Evolutionary conservation across 2,329 filamentous ascomycete species (phyloP), one percentile per base, ranked within the genome.

Genomic region (Huntiella abstrusa): DNA sequence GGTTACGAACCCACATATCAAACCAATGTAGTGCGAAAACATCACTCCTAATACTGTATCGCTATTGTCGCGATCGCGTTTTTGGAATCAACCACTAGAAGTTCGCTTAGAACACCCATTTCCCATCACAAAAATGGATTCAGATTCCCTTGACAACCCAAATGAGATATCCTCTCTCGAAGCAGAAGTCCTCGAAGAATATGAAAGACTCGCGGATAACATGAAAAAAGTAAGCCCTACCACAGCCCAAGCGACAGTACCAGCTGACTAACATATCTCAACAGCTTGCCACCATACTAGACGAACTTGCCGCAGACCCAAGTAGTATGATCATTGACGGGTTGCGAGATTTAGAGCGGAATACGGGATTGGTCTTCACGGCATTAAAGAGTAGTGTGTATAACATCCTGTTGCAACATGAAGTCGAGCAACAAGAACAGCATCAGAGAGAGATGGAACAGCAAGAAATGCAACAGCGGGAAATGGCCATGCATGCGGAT

Each of bases 311-410:
- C 13, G 70, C 74, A 39, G 72, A 76, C 19, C 82, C 87, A 0
- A 80, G 84, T 16, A 80, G 81, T 5, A 84, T 83, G 53, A 87
- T 92, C 48, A 71, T 92, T 45, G 85, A 98, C 60, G 80, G 83
- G 6, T 69, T 98, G 55, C 71, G 91, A 46, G 79, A 87, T 38
- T 68, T 98, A 46, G 91, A 98, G 68, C 72, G 91, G 55, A 95
- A 96, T 69, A 95, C 88, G 38, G 86, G 85, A 54, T 68, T 94
- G 46, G 88, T 95, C 16, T 96, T 93, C 62, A 98, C 91, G 52
- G 64, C 96, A 59, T 71, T 98, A 59, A 98, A 98, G 68, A 88
- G 91, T 13, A 96, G 88, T 62, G 91, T 98, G 52, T 98, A 98
- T 66, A 93, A 83, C 59, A 98, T 98, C 66, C 87, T 98, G 51